phyloP scores from a whole-genome alignment of 2,329 filamentous ascomycete genomes.

The Penicillium sp. region DNA sequence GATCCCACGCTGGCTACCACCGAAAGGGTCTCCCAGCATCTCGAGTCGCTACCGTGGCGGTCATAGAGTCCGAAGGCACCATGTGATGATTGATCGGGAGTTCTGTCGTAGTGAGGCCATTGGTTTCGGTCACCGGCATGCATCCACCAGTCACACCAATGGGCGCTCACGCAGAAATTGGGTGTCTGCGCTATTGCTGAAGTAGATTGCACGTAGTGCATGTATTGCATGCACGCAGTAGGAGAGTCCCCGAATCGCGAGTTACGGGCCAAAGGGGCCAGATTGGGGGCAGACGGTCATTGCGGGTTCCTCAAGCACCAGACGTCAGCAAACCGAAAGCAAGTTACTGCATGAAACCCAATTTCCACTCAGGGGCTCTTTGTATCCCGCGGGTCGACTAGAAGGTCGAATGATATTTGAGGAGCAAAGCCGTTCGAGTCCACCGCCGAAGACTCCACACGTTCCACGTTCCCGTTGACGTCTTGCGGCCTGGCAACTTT shows the following conservation, averaged over 20 bases:
- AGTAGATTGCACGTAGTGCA: no score
- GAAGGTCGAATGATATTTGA: conserved; percentile 8
- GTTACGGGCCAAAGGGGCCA: no score
- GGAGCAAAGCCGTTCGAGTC: conserved; percentile 17
- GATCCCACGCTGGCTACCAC: conserved; percentile 77
- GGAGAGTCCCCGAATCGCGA: background rate
- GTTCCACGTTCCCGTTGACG: conserved; percentile 27
- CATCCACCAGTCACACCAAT: conserved; percentile 8
- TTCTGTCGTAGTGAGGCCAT: background rate
- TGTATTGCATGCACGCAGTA: no score
- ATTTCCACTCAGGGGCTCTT: conserved; percentile 16
- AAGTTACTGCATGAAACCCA: conserved; percentile 3
- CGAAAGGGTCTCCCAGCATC: conserved; percentile 41
- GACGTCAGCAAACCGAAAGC: background rate
- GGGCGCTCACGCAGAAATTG: conserved; percentile 2
- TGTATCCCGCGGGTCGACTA: conserved; percentile 13
- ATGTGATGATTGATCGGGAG: conserved; percentile 3
- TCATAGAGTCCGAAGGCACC: conserved; percentile 7
- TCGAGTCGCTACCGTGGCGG: conserved; percentile 43
- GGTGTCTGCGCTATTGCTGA: no score
- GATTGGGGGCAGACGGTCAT: no score
- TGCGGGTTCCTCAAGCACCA: no score
- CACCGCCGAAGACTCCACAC: conserved; percentile 19
- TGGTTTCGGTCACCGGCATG: conserved; percentile 2
- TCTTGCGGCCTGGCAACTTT: conserved; percentile 15